Evolutionary conservation across 176 grass and related monocot genomes (phyloP).

Genomic region (Tillandsia leiboldiana): DNA sequence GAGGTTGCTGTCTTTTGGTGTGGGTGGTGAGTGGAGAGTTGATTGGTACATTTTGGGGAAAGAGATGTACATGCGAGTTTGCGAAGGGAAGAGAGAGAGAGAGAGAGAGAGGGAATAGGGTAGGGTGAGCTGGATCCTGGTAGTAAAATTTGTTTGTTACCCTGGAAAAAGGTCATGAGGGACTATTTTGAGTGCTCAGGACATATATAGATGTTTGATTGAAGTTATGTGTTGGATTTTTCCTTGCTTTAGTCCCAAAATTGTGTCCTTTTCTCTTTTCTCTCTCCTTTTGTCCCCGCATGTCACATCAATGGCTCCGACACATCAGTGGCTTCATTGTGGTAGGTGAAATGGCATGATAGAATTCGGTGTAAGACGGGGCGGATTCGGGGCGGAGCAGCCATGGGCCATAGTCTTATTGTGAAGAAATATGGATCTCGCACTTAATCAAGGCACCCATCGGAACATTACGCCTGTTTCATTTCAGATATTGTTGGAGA

Average conservation of each 20-base stretch:
- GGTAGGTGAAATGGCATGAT: too few relatives aligned
- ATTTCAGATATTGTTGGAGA: too few relatives aligned
- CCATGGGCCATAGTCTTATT: too few relatives aligned
- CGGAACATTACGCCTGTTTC: too few relatives aligned
- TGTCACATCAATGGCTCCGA: neutral
- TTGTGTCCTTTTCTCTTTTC: constrained; percentile 1
- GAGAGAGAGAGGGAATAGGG: neutral
- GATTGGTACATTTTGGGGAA: neutral
- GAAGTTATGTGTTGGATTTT: constrained; percentile 4
- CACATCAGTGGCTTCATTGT: neutral
- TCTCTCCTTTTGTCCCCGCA: neutral
- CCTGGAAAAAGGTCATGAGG: neutral
- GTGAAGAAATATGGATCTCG: too few relatives aligned
- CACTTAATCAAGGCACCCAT: too few relatives aligned
- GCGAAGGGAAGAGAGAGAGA: neutral
- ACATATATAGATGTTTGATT: constrained; percentile 3
- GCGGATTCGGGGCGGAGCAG: too few relatives aligned
- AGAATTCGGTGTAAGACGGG: too few relatives aligned
- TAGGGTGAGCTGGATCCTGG: constrained; percentile 47
- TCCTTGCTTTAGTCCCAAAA: constrained; percentile 8
- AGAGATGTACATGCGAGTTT: neutral
- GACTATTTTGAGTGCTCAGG: constrained; percentile 2
- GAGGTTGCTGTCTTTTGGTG: neutral
- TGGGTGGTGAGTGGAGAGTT: neutral
- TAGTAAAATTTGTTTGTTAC: constrained; percentile 57